Evolutionary conservation across 2,329 filamentous ascomycete genomes (phyloP).

Genomic region (Phoma sp.): DNA sequence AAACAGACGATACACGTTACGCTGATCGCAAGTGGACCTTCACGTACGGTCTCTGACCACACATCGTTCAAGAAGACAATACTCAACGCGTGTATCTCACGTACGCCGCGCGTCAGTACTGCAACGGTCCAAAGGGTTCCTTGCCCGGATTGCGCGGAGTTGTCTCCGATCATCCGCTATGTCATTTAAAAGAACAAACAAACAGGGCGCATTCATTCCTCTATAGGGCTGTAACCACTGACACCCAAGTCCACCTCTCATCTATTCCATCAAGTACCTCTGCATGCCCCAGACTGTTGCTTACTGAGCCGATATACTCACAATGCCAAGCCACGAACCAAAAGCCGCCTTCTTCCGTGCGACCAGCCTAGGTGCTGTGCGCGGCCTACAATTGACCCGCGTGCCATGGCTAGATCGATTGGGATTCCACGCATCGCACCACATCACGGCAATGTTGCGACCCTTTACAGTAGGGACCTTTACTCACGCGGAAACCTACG

Average conservation of each 20-base stretch:
- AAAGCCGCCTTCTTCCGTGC: slow-evolving; percentile 14
- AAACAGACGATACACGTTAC: not conserved
- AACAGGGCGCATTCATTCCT: slow-evolving; percentile 8
- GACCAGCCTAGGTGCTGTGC: slow-evolving; percentile 8
- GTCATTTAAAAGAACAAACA: not conserved
- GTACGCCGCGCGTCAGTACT: not conserved
- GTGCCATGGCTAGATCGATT: slow-evolving; percentile 15
- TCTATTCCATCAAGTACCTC: not conserved
- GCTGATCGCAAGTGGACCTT: slow-evolving; percentile 1
- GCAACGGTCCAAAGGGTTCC: not conserved
- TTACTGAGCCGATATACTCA: no score
- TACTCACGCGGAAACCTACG: slow-evolving; percentile 7
- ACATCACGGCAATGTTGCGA: slow-evolving; percentile 5
- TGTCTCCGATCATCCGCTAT: slow-evolving; percentile 1
- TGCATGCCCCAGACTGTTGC: not conserved
- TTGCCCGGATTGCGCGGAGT: not conserved
- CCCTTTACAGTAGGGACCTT: slow-evolving; percentile 4
- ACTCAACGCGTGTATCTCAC: not conserved
- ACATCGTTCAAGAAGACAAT: no score
- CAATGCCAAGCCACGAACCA: not conserved
- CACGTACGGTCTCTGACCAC: not conserved
- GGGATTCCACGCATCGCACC: slow-evolving; percentile 12
- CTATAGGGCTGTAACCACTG: not conserved
- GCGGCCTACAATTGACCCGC: slow-evolving; percentile 4
- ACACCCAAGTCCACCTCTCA: not conserved